Base-by-base conservation (phyloP, 306 rosid species). In the Quercus robur region DNA sequence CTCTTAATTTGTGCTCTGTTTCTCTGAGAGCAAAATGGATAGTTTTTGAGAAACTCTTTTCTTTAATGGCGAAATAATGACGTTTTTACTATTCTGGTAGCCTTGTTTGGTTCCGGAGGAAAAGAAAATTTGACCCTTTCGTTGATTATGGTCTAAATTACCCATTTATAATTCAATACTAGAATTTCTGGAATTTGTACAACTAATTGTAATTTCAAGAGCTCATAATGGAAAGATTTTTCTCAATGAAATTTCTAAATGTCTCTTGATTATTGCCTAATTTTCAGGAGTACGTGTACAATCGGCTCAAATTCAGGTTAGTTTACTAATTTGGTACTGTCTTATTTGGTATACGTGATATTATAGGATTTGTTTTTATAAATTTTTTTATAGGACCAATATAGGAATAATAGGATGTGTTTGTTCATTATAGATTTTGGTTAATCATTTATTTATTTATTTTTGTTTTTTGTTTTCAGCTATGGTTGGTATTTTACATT, bases 401-500 rank as follows among this genome's bases (percentile, higher is more conserved):
- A 11, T 49, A 10, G 54, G 15, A 49, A 10, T 49, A 49, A 10
- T 38, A 38, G 11, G 12, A 41, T 41, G 46, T 41, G 11, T 49
- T 49, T 28, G 49, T 26, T 46, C n/a, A n/a, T 56, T 19, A 11
- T 71, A 59, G 44, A 23, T 13, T 77, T 44, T 81, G 49, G 30
- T 75, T 46, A 25, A 19, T 73, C 62, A 67, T 62, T 35, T 81
- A 41, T 71, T 84, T 77, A 31, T 66, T 77, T 84, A 73, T 72
- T 79, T 87, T 59, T 1, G 8, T 35, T 35, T 35, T 35, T 35
- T 6, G 41, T 35, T 82, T 86, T 80, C 91, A 95, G 99, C 88
- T 95, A 93, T 88, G 99, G 99, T 41, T 95, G 99, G 99, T 95
- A 95, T 87, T 95, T 95, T 91, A 95, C 99, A 77, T 95, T 95